phyloP scores from a whole-genome alignment of 331 rosid species.

The Malus hybrid region DNA sequence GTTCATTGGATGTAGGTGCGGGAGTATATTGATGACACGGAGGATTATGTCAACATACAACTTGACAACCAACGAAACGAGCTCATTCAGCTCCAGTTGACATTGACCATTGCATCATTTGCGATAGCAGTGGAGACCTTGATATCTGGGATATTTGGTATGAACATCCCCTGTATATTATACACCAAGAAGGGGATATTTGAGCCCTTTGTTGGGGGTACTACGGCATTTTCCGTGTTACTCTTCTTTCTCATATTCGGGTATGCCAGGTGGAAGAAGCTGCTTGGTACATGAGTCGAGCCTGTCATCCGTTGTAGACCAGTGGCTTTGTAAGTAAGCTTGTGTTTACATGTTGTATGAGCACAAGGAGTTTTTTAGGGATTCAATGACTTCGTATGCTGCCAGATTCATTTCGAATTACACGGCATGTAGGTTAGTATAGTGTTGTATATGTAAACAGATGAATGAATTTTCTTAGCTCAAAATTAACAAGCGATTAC shows the following conservation, averaged over 20 bases:
- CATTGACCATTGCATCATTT: constrained; percentile 79
- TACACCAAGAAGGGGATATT: constrained; percentile 37
- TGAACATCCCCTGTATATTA: constrained; percentile 72
- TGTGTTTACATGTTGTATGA: not conserved
- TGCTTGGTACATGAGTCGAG: constrained; percentile 55
- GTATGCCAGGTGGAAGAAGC: constrained; percentile 66
- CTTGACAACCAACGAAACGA: constrained; percentile 81
- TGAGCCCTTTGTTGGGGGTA: constrained; percentile 35
- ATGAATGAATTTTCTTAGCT: not conserved
- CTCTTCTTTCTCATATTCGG: constrained; percentile 55
- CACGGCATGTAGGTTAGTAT: not conserved
- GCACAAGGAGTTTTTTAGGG: not conserved
- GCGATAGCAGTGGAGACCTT: constrained; percentile 59
- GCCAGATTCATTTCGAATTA: not conserved
- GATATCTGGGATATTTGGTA: constrained; percentile 64
- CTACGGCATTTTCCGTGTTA: constrained; percentile 30
- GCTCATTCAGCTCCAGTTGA: constrained; percentile 84
- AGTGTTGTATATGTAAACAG: not conserved
- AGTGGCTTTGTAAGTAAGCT: not conserved
- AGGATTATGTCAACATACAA: constrained; percentile 82
- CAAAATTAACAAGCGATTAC: not conserved
- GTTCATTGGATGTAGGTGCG: constrained; percentile 31
- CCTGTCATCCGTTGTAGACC: not conserved
- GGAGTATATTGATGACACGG: constrained; percentile 53
- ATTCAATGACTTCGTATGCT: not conserved